Conservation (phyloP, 768 basidiomycete species). For the Suillus spraguei region DNA sequence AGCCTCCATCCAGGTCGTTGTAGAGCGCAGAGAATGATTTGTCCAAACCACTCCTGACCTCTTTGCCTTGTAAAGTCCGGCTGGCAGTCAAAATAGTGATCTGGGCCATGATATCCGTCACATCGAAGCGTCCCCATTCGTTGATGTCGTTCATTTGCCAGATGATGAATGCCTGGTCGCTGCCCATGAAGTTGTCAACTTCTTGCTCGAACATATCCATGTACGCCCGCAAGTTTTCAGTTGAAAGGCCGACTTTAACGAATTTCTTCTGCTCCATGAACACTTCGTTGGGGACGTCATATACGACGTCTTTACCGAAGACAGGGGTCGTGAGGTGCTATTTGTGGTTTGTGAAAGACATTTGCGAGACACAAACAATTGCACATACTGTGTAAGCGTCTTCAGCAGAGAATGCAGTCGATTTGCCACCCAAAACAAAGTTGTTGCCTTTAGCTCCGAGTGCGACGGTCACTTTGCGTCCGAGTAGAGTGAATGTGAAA, state of each 20-base stretch:
- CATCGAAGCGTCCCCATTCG: slow-evolving; percentile 81
- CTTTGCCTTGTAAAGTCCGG: slow-evolving; percentile 89
- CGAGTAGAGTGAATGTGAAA: slow-evolving; percentile 94
- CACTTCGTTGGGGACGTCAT: slow-evolving; percentile 93
- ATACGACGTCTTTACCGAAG: slow-evolving; percentile 97
- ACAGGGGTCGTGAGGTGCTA: slow-evolving; percentile 93
- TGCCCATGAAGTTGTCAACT: slow-evolving; percentile 68
- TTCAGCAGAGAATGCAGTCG: slow-evolving; percentile 90
- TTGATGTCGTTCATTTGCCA: slow-evolving; percentile 68
- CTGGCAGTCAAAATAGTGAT: slow-evolving; percentile 96
- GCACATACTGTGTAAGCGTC: slow-evolving; percentile 86
- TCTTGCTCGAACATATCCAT: slow-evolving; percentile 79
- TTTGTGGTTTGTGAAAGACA: slow-evolving; percentile 8
- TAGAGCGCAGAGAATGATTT: slow-evolving; percentile 84
- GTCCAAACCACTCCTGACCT: slow-evolving; percentile 79
- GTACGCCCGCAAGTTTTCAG: slow-evolving; percentile 88
- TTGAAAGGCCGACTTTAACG: slow-evolving; percentile 93
- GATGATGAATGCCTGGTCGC: slow-evolving; percentile 62
- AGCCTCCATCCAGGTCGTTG: slow-evolving; percentile 91
- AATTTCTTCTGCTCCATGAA: slow-evolving; percentile 99
- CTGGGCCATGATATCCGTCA: slow-evolving; percentile 72
- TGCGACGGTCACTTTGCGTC: slow-evolving; percentile 88
- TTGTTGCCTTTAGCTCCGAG: slow-evolving; percentile 93
- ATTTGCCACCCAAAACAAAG: slow-evolving; percentile 92
- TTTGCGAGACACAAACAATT: not conserved